These are phyloP conservation scores for Suillus cothurnatus DNA, from an alignment of 768 basidiomycete genomes.

Conservation along the genomic window DNA sequence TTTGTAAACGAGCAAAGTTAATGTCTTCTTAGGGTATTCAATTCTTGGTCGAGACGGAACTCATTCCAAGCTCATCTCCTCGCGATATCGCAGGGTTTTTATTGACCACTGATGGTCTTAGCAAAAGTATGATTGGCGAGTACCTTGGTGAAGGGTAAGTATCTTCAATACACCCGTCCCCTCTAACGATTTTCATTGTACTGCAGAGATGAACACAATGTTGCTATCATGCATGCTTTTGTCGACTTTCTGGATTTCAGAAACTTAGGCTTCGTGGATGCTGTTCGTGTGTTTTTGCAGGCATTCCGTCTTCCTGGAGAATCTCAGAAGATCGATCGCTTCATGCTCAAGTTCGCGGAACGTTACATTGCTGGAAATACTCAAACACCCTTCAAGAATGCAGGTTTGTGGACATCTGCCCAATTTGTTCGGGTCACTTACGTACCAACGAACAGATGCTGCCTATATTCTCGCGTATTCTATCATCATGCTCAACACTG, in stretches of 20 bases:
- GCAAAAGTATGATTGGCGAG: conserved; percentile 96
- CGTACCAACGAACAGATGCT: conserved; percentile 55
- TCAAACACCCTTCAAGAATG: conserved; percentile 88
- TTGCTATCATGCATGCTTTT: conserved; percentile 97
- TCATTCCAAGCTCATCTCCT: conserved; percentile 74
- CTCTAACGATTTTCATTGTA: conserved; percentile 1
- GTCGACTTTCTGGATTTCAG: conserved; percentile 91
- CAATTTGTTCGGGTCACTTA: conserved; percentile 12
- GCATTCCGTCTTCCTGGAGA: conserved; percentile 97
- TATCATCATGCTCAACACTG: conserved; percentile 95
- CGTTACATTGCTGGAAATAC: conserved; percentile 90
- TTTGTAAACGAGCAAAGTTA: conserved; percentile 2
- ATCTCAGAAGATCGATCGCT: conserved; percentile 97
- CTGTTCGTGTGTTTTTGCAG: conserved; percentile 88
- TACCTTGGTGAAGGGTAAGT: conserved; percentile 95
- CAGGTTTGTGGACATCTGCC: conserved; percentile 57
- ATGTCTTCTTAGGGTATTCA: conserved; percentile 68
- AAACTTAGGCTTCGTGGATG: conserved; percentile 81
- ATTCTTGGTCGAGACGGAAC: conserved; percentile 86
- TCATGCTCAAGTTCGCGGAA: conserved; percentile 98
- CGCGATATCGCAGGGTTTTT: conserved; percentile 85
- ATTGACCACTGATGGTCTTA: conserved; percentile 86
- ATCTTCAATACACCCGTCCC: background rate
- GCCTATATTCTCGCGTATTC: conserved; percentile 96
- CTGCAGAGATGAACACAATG: conserved; percentile 80